A percentile compares a stretch with the other conserved stretches of the same genome.
phyloP scores from a whole-genome alignment of 768 basidiomycete genomes.

The Psilocybe cubensis region DNA sequence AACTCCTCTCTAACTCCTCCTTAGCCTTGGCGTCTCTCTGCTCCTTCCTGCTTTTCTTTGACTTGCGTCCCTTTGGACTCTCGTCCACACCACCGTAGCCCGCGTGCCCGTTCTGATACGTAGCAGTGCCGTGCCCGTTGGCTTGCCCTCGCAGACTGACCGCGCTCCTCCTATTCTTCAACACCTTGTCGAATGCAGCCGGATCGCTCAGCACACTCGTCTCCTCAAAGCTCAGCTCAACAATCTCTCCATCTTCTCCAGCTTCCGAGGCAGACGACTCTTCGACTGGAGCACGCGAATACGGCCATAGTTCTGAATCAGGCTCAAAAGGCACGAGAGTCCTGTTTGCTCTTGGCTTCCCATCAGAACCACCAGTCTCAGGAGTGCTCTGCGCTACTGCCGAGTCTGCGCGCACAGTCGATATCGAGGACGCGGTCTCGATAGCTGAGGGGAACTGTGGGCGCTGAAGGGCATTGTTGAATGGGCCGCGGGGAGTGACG shows the following conservation, averaged over 20 bases:
- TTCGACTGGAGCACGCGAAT: slow-evolving; percentile 46
- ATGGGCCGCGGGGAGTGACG: slow-evolving; percentile 54
- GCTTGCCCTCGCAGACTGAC: slow-evolving; percentile 18
- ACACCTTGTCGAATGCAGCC: slow-evolving; percentile 51
- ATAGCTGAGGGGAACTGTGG: slow-evolving; percentile 19
- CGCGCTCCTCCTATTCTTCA: slow-evolving; percentile 33
- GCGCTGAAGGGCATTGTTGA: slow-evolving; percentile 24
- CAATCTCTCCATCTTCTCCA: slow-evolving; percentile 58
- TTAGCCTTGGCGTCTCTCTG: slow-evolving; percentile 33
- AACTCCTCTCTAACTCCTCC: slow-evolving; percentile 61
- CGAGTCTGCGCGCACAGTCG: slow-evolving; percentile 18
- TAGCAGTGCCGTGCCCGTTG: slow-evolving; percentile 13
- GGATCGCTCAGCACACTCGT: slow-evolving; percentile 75
- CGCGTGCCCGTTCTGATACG: slow-evolving; percentile 1
- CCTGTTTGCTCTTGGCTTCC: slow-evolving; percentile 32
- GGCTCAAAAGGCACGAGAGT: slow-evolving; percentile 63
- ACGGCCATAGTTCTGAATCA: slow-evolving; percentile 75
- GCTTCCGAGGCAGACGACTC: slow-evolving; percentile 34
- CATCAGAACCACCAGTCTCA: slow-evolving; percentile 1
- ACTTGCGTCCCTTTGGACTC: slow-evolving; percentile 30
- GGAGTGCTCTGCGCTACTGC: neutral
- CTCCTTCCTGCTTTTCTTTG: slow-evolving; percentile 40
- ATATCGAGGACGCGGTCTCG: slow-evolving; percentile 25
- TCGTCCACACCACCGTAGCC: slow-evolving; percentile 29
- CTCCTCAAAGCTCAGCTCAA: slow-evolving; percentile 78